A percentile compares a stretch with the other conserved stretches of the same genome.
These are phyloP conservation scores for Penicillium bialowiezense DNA, from an alignment of 495 filamentous ascomycete species.

Conservation along the genomic window DNA sequence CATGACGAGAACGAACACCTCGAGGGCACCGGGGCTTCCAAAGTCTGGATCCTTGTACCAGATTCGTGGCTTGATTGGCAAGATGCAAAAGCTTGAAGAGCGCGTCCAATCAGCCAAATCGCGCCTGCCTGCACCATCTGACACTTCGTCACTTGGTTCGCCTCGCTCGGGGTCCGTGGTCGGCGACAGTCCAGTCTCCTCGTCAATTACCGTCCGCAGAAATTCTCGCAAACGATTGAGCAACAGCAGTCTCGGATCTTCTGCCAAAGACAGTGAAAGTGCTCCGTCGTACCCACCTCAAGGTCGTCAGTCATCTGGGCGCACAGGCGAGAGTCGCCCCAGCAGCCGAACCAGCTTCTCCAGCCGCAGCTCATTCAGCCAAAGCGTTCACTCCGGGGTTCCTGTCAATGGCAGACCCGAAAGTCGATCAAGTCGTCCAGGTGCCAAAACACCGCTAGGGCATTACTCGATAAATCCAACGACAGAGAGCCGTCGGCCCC, in stretches of 20 bases:
- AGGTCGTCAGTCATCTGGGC: conserved; percentile 51
- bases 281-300: conserved; percentile 44
- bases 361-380: conserved; percentile 43
- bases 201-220: conserved; percentile 73
- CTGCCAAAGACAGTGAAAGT: conserved; percentile 46
- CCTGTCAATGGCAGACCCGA: conserved; percentile 49
- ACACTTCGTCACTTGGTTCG: conserved; percentile 77
- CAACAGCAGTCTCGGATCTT: conserved; percentile 59
- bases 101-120: conserved; percentile 90
- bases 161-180: conserved; percentile 58
- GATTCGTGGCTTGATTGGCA: conserved; percentile 86
- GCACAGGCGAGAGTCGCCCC: conserved; percentile 44
- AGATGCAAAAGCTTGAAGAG: conserved; percentile 94
- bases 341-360: conserved; percentile 47
- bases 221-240: conserved; percentile 63
- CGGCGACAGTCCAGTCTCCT: conserved; percentile 59
- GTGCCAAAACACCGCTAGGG: conserved; percentile 62
- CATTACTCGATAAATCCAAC: conserved; percentile 46
- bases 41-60: conserved; percentile 87
- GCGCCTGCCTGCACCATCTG: conserved; percentile 78
- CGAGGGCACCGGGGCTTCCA: conserved; percentile 50
- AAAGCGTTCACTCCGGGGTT: conserved; percentile 34
- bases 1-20: conserved; percentile 27
- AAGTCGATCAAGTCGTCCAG: conserved; percentile 65
- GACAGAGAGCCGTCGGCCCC: conserved; percentile 45